phyloP scores from a whole-genome alignment of 192 early-diverging fungal genomes.

The Gamsiella multidivaricata region DNA sequence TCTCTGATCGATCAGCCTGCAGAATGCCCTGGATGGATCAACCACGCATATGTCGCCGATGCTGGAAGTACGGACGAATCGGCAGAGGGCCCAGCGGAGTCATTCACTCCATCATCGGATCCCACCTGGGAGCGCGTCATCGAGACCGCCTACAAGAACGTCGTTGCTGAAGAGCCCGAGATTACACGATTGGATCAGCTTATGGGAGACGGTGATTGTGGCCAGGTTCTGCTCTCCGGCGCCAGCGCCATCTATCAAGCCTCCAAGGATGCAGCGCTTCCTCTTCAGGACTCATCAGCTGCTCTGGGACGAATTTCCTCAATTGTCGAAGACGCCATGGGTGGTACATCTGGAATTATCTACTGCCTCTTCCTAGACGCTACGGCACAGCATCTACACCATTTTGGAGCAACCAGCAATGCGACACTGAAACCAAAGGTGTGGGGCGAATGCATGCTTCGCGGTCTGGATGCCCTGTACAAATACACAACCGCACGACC shows the following conservation, averaged over 20 bases:
- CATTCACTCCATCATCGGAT: conserved; percentile 53
- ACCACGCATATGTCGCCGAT: conserved; percentile 50
- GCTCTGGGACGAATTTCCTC: conserved; percentile 70
- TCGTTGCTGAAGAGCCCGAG: conserved; percentile 61
- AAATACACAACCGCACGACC: conserved; percentile 76
- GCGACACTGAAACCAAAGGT: conserved; percentile 36
- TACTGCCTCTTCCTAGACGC: conserved; percentile 82
- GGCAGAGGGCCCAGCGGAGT: conserved; percentile 10
- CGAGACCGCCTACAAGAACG: conserved; percentile 56
- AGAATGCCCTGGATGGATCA: conserved; percentile 73
- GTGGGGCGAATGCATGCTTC: conserved; percentile 64
- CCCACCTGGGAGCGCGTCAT: conserved; percentile 63
- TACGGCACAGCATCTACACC: conserved; percentile 62
- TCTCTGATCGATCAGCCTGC: conserved; percentile 68
- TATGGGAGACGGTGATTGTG: conserved; percentile 89
- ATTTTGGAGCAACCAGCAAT: conserved; percentile 22
- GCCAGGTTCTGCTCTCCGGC: conserved; percentile 73
- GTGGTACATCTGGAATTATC: conserved; percentile 82
- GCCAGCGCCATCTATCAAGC: conserved; percentile 69
- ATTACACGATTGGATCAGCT: conserved; percentile 79
- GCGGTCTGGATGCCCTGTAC: conserved; percentile 68
- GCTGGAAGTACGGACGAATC: conserved; percentile 61
- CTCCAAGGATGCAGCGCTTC: conserved; percentile 40
- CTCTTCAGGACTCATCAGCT: conserved; percentile 61
- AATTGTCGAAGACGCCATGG: conserved; percentile 79